A percentile compares a stretch with the other conserved stretches of the same genome.
phyloP scores from a whole-genome alignment of 2,329 filamentous ascomycete species.

The Dothideomycetes sp. region DNA sequence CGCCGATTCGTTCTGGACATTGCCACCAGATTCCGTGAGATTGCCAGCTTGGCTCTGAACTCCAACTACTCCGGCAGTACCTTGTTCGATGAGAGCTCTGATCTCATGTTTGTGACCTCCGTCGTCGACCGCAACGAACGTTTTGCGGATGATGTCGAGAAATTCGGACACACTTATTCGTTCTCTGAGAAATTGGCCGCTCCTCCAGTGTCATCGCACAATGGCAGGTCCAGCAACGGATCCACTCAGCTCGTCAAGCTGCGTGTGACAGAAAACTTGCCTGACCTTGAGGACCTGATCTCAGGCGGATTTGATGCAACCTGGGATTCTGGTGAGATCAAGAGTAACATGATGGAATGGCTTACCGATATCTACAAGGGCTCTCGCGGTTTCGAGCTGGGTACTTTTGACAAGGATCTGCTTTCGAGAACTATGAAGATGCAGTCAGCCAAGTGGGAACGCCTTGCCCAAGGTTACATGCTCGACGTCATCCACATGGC shows the following conservation, averaged over 20 bases:
- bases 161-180: not conserved
- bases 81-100: conserved; percentile 26
- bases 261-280: not conserved
- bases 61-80: conserved; percentile 29
- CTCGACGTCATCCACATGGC: conserved; percentile 43
- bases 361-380: conserved; percentile 35
- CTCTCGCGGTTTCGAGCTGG: conserved; percentile 47
- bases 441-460: conserved; percentile 47
- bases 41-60: conserved; percentile 23
- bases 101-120: conserved; percentile 17
- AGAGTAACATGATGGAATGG: conserved; percentile 35
- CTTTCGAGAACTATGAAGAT: conserved; percentile 41
- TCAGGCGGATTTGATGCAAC: not conserved
- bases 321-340: not conserved
- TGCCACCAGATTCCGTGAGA: conserved; percentile 26
- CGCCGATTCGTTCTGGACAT: conserved; percentile 39
- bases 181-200: no score
- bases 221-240: no score
- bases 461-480: conserved; percentile 41
- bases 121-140: conserved; percentile 5
- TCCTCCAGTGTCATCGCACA: no score
- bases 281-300: conserved; percentile 8
- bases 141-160: conserved; percentile 4
- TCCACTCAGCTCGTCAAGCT: no score
- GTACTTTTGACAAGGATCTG: conserved; percentile 37